Conservation (phyloP, 1,139 yeast species). For the Sugiyamaella neomexicana region DNA sequence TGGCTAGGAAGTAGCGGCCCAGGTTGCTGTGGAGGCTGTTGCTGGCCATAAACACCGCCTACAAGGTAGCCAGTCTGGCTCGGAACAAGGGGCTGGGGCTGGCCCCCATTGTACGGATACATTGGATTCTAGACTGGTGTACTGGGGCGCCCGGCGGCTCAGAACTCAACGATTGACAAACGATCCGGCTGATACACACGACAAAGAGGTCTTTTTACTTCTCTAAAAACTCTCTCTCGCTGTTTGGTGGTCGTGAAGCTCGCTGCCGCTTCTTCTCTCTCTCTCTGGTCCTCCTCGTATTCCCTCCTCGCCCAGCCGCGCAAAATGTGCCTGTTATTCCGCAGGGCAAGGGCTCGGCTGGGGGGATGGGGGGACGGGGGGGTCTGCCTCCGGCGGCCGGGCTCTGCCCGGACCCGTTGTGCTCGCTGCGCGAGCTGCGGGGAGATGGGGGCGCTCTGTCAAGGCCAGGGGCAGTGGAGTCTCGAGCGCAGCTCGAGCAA, state of each 20-base stretch:
- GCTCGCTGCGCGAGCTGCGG: neutral
- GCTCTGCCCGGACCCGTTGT: neutral
- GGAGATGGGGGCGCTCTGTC: neutral
- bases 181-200: neutral
- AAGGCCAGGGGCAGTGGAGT: too few relatives aligned
- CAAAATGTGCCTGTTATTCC: neutral
- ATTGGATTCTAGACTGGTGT: constrained; percentile 1
- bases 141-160: neutral
- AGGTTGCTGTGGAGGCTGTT: neutral
- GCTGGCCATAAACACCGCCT: constrained; percentile 6
- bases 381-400: too few relatives aligned
- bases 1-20: neutral
- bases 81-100: constrained; percentile 11
- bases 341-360: neutral
- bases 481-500: neutral
- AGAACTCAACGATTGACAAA: neutral
- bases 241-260: neutral
- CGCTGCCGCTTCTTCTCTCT: too few relatives aligned
- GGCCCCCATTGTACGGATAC: constrained; percentile 17
- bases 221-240: too few relatives aligned
- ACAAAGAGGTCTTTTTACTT: too few relatives aligned
- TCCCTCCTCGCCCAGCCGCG: too few relatives aligned
- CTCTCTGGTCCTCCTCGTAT: neutral
- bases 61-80: constrained; percentile 9
- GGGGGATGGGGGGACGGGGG: neutral